Conservation (phyloP, 2,329 filamentous ascomycete species). For the Colletotrichum higginsianum region DNA sequence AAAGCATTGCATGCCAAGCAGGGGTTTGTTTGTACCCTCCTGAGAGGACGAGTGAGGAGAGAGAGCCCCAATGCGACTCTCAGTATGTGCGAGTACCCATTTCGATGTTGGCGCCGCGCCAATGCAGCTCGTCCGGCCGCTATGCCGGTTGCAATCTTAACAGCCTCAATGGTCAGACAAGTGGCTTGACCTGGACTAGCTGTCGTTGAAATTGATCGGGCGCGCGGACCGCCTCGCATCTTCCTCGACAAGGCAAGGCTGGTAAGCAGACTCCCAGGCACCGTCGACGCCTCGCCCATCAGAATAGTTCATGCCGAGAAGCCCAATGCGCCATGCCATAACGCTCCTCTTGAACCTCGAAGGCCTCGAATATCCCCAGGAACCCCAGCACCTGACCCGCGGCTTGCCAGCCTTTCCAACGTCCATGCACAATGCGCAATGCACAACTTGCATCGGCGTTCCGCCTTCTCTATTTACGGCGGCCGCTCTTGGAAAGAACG, state of each 20-base stretch:
- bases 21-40: slow-evolving; percentile 23
- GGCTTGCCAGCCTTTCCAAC: slow-evolving; percentile 19
- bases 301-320: slow-evolving; percentile 34
- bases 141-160: slow-evolving; percentile 38
- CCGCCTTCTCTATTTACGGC: slow-evolving; percentile 38
- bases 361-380: background rate
- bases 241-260: slow-evolving; percentile 7
- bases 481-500: background rate
- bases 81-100: background rate
- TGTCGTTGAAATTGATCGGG: slow-evolving; percentile 40
- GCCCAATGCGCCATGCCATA: slow-evolving; percentile 39
- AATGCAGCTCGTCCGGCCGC: slow-evolving; percentile 36
- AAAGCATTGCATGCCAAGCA: slow-evolving; percentile 36
- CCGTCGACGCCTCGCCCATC: slow-evolving; percentile 25
- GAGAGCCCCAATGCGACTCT: background rate
- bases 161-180: slow-evolving; percentile 41
- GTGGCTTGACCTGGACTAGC: slow-evolving; percentile 38
- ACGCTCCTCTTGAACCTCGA: slow-evolving; percentile 36
- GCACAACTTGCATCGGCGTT: slow-evolving; percentile 38
- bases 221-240: slow-evolving; percentile 30
- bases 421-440: slow-evolving; percentile 40
- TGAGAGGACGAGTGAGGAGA: background rate
- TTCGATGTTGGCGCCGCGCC: slow-evolving; percentile 33
- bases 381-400: too few species aligned
- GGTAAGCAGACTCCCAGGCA: slow-evolving; percentile 8